phyloP scores from a whole-genome alignment of 805 yeast genomes.

The Zygosaccharomyces gambellarensis region DNA sequence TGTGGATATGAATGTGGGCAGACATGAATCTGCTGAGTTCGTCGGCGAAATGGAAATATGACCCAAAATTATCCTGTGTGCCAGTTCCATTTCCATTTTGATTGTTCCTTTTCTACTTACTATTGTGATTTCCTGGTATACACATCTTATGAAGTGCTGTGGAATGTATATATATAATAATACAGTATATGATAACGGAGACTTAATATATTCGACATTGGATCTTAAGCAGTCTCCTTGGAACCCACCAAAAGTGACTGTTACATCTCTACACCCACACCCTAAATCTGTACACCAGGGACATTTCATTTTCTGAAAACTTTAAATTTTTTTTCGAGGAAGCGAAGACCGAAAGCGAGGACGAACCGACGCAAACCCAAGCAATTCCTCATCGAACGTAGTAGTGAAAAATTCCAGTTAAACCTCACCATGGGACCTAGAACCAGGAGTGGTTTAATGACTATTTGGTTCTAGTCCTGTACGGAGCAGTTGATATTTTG shows the following conservation, averaged over 20 bases:
- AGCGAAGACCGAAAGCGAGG: not conserved
- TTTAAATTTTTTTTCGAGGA: conserved; percentile 2
- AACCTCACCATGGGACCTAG: not conserved
- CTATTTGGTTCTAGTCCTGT: conserved; percentile 21
- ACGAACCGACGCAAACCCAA: conserved; percentile 4
- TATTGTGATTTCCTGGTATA: not conserved
- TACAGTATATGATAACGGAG: conserved; percentile 3
- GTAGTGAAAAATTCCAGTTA: conserved; percentile 4
- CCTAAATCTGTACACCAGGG: not conserved
- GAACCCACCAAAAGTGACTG: not conserved
- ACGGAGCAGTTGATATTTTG: conserved; percentile 50
- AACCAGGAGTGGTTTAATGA: not conserved
- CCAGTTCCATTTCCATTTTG: not conserved
- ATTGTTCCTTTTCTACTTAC: not conserved
- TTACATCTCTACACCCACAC: not conserved
- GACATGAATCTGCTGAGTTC: conserved; percentile 36
- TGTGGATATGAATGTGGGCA: conserved; percentile 21
- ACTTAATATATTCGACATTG: not conserved
- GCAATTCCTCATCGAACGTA: not conserved
- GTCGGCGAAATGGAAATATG: conserved; percentile 39
- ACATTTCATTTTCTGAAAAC: not conserved
- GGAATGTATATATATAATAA: conserved; percentile 2
- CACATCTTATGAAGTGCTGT: not conserved
- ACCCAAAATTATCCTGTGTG: conserved; percentile 1
- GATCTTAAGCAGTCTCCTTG: not conserved